phyloP scores from a whole-genome alignment of 2,329 filamentous ascomycete species.

The Paramyrothecium roridum region DNA sequence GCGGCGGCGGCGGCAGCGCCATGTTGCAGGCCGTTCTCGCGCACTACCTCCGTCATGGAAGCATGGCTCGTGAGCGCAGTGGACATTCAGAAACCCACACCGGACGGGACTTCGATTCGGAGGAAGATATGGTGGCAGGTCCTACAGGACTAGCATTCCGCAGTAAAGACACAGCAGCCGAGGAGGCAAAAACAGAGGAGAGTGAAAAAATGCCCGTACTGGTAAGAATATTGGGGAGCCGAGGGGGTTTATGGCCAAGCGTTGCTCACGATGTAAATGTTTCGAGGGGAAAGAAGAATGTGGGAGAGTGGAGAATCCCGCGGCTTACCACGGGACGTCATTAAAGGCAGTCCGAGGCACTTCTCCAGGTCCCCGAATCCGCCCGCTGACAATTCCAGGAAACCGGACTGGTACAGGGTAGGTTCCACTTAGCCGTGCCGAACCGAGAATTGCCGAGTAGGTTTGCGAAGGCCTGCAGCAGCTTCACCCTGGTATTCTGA shows the following conservation, averaged over 20 bases:
- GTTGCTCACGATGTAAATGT: slow-evolving; percentile 1
- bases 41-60: slow-evolving; percentile 52
- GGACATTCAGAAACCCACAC: slow-evolving; percentile 45
- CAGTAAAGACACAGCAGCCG: background rate
- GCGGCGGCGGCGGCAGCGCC: slow-evolving; percentile 12
- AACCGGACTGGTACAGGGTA: slow-evolving; percentile 2
- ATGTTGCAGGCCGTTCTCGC: slow-evolving; percentile 25
- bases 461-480: background rate
- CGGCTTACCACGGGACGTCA: slow-evolving; percentile 23
- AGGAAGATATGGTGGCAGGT: background rate
- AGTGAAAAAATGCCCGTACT: background rate
- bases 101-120: slow-evolving; percentile 2
- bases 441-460: slow-evolving; percentile 24
- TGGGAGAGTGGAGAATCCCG: slow-evolving; percentile 19
- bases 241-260: background rate
- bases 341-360: slow-evolving; percentile 16
- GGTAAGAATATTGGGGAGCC: background rate
- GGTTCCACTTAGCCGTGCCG: slow-evolving; percentile 19
- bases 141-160: background rate
- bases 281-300: slow-evolving; percentile 5
- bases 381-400: background rate
- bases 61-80: slow-evolving; percentile 54
- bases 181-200: background rate
- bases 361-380: slow-evolving; percentile 2
- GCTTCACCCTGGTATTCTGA: background rate